Conservation (phyloP, 108 stramenopile genomes). For the Conticribra weissflogii region DNA sequence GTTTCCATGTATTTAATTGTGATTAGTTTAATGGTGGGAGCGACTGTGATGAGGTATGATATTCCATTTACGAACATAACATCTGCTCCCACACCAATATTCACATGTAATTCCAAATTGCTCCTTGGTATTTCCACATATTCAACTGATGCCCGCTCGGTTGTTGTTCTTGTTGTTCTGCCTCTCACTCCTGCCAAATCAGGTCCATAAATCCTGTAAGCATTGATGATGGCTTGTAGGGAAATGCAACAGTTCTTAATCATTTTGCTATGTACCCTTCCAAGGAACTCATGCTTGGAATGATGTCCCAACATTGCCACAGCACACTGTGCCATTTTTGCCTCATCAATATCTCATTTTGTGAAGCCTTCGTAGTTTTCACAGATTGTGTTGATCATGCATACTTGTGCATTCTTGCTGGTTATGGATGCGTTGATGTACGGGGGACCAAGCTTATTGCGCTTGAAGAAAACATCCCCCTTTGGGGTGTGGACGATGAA, state of each 20-base stretch:
- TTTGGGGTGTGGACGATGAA: too few relatives aligned
- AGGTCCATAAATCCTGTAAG: not conserved
- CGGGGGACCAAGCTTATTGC: too few relatives aligned
- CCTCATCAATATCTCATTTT: not conserved
- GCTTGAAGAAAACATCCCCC: too few relatives aligned
- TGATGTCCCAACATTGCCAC: slow-evolving; percentile 20
- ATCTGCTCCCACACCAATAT: slow-evolving; percentile 6
- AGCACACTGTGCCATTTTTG: slow-evolving; percentile 1
- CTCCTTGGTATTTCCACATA: slow-evolving; percentile 1
- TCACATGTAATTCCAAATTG: not conserved
- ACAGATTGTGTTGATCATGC: not conserved
- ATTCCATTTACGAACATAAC: slow-evolving; percentile 16
- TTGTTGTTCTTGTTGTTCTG: not conserved
- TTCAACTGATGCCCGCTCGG: too few relatives aligned
- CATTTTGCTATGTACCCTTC: not conserved
- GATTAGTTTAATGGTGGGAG: not conserved
- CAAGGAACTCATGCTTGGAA: not conserved
- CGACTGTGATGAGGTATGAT: slow-evolving; percentile 1
- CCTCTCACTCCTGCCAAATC: not conserved
- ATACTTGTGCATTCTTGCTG: too few relatives aligned
- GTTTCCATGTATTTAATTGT: not conserved
- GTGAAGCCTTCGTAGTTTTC: slow-evolving; percentile 12
- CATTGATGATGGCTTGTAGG: not conserved
- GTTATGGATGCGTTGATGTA: too few relatives aligned
- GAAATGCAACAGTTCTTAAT: not conserved